Evolutionary conservation across 768 basidiomycete genomes (phyloP), one percentile per base, ranked within the genome.

Genomic region (Albatrellus ellisii): DNA sequence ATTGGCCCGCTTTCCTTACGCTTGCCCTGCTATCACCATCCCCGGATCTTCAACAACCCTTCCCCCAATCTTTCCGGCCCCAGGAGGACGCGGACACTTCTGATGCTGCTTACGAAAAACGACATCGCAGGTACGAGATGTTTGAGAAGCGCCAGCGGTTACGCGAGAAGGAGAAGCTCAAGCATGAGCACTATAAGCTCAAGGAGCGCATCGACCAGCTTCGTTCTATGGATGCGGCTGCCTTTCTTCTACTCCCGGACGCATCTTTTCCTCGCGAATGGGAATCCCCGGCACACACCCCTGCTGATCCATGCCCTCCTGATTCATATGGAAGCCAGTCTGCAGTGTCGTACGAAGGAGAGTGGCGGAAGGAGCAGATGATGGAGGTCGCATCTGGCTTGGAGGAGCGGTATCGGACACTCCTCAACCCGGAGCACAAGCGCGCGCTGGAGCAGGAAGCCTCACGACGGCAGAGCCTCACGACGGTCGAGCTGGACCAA

Each of bases 151-250:
- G 87, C 6, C 77, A 80, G 54, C 79, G 88, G 4, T 63, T 85
- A 26, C 75, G 88, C 42, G 89, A 92, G 62, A 88, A 88, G 60
- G 89, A 94, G 61, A 89, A 89, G 56, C 72, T 92, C 42, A 81
- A 84, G 59, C 81, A 89, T 50, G 88, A 91, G 54, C 86, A 89
- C 51, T 89, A 90, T 63, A 88, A 89, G 56, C 75, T 94, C 54
- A 82, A 83, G 58, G 81, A 89, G 54, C 76, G 89, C 26, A 82
- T 91, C 46, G 87, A 91, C 39, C 82, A 90, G 54, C 68, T 91
- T 43, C 72, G 69, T 42, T 68, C 65, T 21, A 81, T 91, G 77
- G 83, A 87, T 45, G 59, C 69, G 36, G 59, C 70, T 41, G 77
- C 79, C 2, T 88, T 87, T 58, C 70, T 85, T 24, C 54, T 65